A percentile compares a stretch with the other conserved stretches of the same genome.
These are phyloP conservation scores for Colletotrichum caudatum DNA, from an alignment of 2,329 filamentous ascomycete species.

Conservation along the genomic window DNA sequence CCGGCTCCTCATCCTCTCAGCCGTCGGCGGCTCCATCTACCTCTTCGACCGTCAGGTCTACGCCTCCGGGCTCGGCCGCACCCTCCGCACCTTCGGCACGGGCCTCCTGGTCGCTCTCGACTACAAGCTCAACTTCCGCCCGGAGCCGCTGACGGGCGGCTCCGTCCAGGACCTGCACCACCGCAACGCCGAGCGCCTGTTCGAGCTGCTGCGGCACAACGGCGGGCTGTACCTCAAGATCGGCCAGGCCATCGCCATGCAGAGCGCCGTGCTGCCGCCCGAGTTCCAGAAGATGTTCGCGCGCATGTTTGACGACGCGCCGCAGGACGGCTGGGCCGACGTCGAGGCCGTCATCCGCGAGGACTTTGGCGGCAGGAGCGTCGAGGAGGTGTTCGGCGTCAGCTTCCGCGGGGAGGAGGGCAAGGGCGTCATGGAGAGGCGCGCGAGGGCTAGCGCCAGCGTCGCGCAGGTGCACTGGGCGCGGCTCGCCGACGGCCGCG, in stretches of 20 bases:
- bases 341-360: slow-evolving; percentile 87
- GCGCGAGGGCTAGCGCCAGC: slow-evolving; percentile 81
- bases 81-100: slow-evolving; percentile 82
- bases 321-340: slow-evolving; percentile 89
- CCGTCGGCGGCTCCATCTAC: slow-evolving; percentile 72
- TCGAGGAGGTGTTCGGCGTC: slow-evolving; percentile 93
- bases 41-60: slow-evolving; percentile 79
- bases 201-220: slow-evolving; percentile 84
- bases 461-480: slow-evolving; percentile 99
- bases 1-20: slow-evolving; percentile 73
- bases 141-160: slow-evolving; percentile 79
- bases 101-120: slow-evolving; percentile 87
- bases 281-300: slow-evolving; percentile 98
- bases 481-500: slow-evolving; percentile 82
- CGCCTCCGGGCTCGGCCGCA: slow-evolving; percentile 82
- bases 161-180: slow-evolving; percentile 83
- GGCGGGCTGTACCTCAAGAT: slow-evolving; percentile 97
- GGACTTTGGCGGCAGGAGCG: slow-evolving; percentile 86
- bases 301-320: slow-evolving; percentile 97
- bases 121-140: slow-evolving; percentile 96
- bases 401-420: slow-evolving; percentile 80
- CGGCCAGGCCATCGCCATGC: slow-evolving; percentile 98
- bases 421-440: slow-evolving; percentile 72
- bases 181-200: slow-evolving; percentile 86
- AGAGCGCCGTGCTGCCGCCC: slow-evolving; percentile 90